Conservation (phyloP, 192 early-diverging fungal species). For the Mycoemilia scoparia region DNA sequence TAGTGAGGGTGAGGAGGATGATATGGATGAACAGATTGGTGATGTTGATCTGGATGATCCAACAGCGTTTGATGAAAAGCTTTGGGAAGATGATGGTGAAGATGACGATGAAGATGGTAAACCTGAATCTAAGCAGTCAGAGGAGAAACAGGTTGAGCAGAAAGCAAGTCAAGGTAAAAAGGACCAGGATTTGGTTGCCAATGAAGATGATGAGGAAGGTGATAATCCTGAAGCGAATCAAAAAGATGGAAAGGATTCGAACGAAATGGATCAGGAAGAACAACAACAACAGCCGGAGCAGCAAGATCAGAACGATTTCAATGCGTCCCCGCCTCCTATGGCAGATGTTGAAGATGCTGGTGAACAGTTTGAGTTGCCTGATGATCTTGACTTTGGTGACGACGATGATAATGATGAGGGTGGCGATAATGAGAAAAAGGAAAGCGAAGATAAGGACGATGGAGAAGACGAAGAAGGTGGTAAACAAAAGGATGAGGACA, state of each 20-base stretch:
- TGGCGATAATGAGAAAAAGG: slow-evolving; percentile 18
- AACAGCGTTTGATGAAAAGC: slow-evolving; percentile 85
- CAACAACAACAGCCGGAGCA: slow-evolving; percentile 29
- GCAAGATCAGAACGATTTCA: slow-evolving; percentile 28
- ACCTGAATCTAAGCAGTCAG: slow-evolving; percentile 11
- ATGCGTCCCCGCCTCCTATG: slow-evolving; percentile 26
- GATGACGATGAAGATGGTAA: slow-evolving; percentile 20
- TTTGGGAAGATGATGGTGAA: slow-evolving; percentile 75
- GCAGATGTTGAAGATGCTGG: slow-evolving; percentile 30
- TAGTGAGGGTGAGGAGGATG: slow-evolving; percentile 49
- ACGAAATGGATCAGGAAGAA: slow-evolving; percentile 31
- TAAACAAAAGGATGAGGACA: slow-evolving; percentile 17
- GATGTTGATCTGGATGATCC: slow-evolving; percentile 74
- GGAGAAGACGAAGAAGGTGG: slow-evolving; percentile 33
- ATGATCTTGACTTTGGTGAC: slow-evolving; percentile 36
- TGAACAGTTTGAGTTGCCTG: slow-evolving; percentile 36
- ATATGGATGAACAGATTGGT: slow-evolving; percentile 79
- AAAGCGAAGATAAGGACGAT: slow-evolving; percentile 25
- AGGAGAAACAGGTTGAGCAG: slow-evolving; percentile 6
- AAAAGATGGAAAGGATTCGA: slow-evolving; percentile 28
- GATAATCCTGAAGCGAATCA: slow-evolving; percentile 17
- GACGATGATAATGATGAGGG: slow-evolving; percentile 20
- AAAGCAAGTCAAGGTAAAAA: slow-evolving; percentile 6
- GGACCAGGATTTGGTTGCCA: slow-evolving; percentile 11
- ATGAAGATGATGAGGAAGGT: slow-evolving; percentile 12